These are phyloP conservation scores for Ilex paraguariensis DNA, from an alignment of 305 asterid genomes.

Conservation along the genomic window DNA sequence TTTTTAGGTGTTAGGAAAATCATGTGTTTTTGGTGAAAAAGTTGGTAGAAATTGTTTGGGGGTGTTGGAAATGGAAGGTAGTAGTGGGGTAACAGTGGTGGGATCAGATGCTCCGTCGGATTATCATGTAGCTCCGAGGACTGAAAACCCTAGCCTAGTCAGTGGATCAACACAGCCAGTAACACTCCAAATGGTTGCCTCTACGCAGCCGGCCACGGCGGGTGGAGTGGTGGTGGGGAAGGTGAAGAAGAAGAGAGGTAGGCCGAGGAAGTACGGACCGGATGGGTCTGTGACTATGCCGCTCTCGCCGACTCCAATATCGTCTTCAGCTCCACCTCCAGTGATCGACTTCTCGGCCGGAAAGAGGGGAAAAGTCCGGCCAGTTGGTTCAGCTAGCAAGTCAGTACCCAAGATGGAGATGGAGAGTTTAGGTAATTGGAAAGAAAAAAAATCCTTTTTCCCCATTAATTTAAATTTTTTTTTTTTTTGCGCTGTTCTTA, in stretches of 20 bases:
- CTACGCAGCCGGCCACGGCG: conserved; percentile 28
- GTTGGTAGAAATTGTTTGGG: neutral
- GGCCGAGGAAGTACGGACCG: conserved; percentile 83
- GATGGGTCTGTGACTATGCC: conserved; percentile 55
- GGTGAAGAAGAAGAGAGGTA: conserved; percentile 78
- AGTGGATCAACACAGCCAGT: conserved; percentile 42
- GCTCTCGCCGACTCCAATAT: conserved; percentile 77
- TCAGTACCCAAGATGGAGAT: conserved; percentile 39
- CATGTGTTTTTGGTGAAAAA: conserved; percentile 32
- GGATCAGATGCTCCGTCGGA: conserved; percentile 92
- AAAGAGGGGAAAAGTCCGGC: conserved; percentile 64
- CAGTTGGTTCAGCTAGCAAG: conserved; percentile 39
- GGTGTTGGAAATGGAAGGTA: conserved; percentile 31
- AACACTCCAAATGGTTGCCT: conserved; percentile 19
- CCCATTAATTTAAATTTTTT: neutral
- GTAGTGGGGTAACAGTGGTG: conserved; percentile 69
- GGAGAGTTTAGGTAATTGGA: conserved; percentile 43
- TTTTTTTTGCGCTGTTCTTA: neutral
- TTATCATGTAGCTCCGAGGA: conserved; percentile 70
- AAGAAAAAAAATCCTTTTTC: neutral
- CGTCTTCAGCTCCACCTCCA: conserved; percentile 70
- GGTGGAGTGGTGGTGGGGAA: conserved; percentile 18
- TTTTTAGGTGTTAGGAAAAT: conserved; percentile 17
- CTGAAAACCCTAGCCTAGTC: conserved; percentile 35
- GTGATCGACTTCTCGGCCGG: conserved; percentile 77